These are phyloP conservation scores for Trichoderma asperellum DNA, from an alignment of 2,329 filamentous ascomycete genomes.

Conservation along the genomic window DNA sequence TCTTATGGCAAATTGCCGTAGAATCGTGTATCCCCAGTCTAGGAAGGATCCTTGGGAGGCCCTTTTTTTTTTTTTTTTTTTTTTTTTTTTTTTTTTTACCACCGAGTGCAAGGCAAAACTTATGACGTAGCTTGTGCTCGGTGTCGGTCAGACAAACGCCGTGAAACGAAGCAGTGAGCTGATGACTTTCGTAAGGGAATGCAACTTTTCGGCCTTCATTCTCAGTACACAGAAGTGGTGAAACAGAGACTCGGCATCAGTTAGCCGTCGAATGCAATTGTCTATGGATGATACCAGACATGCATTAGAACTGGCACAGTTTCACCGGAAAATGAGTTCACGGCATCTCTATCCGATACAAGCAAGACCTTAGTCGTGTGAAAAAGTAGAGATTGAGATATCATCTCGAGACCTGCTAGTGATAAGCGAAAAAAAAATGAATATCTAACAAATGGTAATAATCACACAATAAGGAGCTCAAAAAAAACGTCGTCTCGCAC, in stretches of 20 bases:
- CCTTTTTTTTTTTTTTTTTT: not conserved
- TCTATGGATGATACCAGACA: not conserved
- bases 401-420: not conserved
- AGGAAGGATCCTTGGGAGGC: too few relatives aligned
- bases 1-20: not conserved
- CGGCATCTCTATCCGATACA: not conserved
- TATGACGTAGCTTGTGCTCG: not conserved
- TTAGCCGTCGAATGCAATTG: not conserved
- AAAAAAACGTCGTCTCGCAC: not conserved
- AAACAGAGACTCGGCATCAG: conserved; percentile 12
- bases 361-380: not conserved
- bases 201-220: not conserved
- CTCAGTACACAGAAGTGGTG: not conserved
- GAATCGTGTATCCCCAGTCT: too few relatives aligned
- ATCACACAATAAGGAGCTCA: not conserved
- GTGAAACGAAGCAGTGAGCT: not conserved
- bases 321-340: not conserved
- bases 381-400: not conserved
- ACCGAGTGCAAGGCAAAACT: not conserved
- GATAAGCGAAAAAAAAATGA: not conserved
- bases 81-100: not conserved
- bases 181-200: not conserved
- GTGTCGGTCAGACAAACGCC: not conserved
- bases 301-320: not conserved
- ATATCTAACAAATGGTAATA: not conserved